These are phyloP conservation scores for Neurospora sp. DNA, from an alignment of 2,329 filamentous ascomycete genomes.

Conservation along the genomic window DNA sequence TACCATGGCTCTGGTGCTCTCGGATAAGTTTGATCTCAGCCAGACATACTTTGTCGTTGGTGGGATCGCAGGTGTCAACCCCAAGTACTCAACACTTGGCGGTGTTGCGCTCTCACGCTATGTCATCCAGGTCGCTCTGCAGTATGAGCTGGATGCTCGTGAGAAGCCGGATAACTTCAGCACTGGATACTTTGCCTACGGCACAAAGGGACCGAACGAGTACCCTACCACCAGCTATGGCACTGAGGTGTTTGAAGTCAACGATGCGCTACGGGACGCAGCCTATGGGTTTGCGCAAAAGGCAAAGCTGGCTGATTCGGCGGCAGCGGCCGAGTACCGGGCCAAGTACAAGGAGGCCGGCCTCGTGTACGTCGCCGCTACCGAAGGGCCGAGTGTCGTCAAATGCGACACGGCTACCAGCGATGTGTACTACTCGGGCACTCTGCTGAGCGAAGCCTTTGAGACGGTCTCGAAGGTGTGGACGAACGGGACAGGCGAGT, in stretches of 20 bases:
- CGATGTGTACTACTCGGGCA: constrained; percentile 62
- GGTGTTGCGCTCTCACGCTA: constrained; percentile 59
- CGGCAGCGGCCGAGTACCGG: constrained; percentile 41
- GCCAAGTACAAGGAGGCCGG: constrained; percentile 37
- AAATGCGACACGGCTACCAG: constrained; percentile 60
- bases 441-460: constrained; percentile 50
- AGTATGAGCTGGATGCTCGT: constrained; percentile 64
- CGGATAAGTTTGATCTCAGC: constrained; percentile 50
- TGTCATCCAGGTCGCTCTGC: constrained; percentile 62
- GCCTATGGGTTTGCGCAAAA: constrained; percentile 40
- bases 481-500: constrained; percentile 57
- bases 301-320: constrained; percentile 42
- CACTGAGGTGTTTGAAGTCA: constrained; percentile 61
- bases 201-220: constrained; percentile 40
- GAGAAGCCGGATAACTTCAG: constrained; percentile 55
- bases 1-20: constrained; percentile 53
- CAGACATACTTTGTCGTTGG: constrained; percentile 61
- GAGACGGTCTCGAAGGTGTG: constrained; percentile 52
- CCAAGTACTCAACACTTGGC: constrained; percentile 53
- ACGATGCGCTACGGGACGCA: constrained; percentile 42
- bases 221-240: constrained; percentile 54
- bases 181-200: constrained; percentile 61
- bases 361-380: constrained; percentile 30
- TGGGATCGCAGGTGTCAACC: constrained; percentile 67
- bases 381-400: constrained; percentile 42